Conservation (phyloP, 2,329 filamentous ascomycete species). For the Colletotrichum sp. region DNA sequence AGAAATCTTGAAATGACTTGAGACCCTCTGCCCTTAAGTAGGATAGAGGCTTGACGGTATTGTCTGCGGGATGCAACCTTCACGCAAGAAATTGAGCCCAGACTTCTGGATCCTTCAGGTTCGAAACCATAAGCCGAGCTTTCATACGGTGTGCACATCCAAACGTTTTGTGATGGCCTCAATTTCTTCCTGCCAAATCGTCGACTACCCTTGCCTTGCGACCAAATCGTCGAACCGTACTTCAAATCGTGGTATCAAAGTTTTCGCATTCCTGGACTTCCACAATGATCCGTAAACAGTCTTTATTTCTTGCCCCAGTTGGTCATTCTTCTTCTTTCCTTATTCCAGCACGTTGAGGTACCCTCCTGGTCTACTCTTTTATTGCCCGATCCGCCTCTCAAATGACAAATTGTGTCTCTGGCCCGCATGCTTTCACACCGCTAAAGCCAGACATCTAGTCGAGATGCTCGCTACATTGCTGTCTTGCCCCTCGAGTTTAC, state of each 20-base stretch:
- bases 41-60: neutral
- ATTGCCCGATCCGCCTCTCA: neutral
- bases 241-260: neutral
- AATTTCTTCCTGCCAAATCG: neutral
- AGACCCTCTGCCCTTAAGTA: too few relatives aligned
- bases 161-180: neutral
- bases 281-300: neutral
- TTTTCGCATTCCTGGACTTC: rapidly evolving
- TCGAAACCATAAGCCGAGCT: neutral
- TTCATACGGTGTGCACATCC: neutral
- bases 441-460: neutral
- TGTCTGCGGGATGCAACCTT: neutral
- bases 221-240: neutral
- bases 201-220: neutral
- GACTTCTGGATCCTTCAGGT: neutral
- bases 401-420: neutral
- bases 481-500: neutral
- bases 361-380: rapidly evolving
- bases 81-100: neutral
- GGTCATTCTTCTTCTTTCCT: neutral
- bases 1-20: neutral
- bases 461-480: rapidly evolving
- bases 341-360: neutral
- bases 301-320: neutral
- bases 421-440: neutral